Percentiles rank a stretch among this genome's conserved stretches.
phyloP scores from a whole-genome alignment of 176 grass and related monocot species.

The Zizania latifolia region DNA sequence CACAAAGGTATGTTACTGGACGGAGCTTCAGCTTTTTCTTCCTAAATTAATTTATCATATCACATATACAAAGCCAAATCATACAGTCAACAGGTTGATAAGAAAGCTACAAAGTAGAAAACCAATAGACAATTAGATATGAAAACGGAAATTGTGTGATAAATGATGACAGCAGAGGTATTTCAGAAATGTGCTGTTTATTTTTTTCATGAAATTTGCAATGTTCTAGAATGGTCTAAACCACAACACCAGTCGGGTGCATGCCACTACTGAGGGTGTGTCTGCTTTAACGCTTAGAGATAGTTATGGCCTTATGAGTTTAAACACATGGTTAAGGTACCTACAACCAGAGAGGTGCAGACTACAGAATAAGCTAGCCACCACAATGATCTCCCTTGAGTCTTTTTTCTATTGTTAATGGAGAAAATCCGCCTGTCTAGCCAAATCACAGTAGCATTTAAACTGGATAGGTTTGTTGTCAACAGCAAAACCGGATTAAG shows the following conservation, averaged over 20 bases:
- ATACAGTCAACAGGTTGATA: constrained; percentile 93
- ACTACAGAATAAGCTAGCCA: too few species aligned
- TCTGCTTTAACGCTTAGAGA: too few species aligned
- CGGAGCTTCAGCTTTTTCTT: constrained; percentile 90
- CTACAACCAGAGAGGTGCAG: too few species aligned
- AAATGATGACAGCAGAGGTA: background rate
- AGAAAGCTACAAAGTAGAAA: constrained; percentile 63
- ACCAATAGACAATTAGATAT: constrained; percentile 1
- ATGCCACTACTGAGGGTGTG: too few species aligned
- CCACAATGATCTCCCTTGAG: too few species aligned
- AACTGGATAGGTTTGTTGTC: too few species aligned
- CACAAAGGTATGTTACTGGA: constrained; percentile 88
- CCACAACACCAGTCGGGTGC: background rate
- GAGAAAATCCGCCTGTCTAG: too few species aligned
- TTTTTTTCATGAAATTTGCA: background rate
- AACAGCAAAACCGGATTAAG: too few species aligned
- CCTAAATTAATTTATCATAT: constrained; percentile 98
- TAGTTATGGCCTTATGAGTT: too few species aligned
- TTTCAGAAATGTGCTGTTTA: background rate
- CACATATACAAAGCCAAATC: constrained; percentile 96
- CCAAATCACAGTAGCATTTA: too few species aligned
- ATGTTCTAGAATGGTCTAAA: background rate
- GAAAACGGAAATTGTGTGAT: background rate
- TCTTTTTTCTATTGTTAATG: too few species aligned
- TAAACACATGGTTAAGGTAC: too few species aligned